A percentile compares a stretch with the other conserved stretches of the same genome.
Evolutionary conservation across 1,284 basidiomycete genomes (phyloP).

Genomic region (Vanrija pseudolonga): DNA sequence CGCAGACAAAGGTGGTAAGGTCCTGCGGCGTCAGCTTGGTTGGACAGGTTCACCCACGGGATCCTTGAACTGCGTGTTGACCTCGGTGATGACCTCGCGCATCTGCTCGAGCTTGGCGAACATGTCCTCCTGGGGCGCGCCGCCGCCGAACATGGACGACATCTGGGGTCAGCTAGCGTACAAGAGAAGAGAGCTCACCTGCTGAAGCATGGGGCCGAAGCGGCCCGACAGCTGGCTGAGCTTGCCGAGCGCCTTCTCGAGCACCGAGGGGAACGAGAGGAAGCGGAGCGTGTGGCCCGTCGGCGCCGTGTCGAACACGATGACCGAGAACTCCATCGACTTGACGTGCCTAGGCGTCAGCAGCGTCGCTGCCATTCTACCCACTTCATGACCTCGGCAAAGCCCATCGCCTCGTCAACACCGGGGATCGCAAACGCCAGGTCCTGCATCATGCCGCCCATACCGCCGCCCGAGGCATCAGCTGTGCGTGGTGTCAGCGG

Average conservation of each 20-base stretch:
- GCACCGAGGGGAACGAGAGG: slow-evolving; percentile 93
- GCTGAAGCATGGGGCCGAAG: slow-evolving; percentile 95
- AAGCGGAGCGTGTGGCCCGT: slow-evolving; percentile 98
- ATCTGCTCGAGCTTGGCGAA: slow-evolving; percentile 97
- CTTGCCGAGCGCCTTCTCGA: slow-evolving; percentile 96
- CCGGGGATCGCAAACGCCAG: slow-evolving; percentile 98
- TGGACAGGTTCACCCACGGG: slow-evolving; percentile 65
- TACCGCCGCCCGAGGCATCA: slow-evolving; percentile 81
- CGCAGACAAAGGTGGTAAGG: slow-evolving; percentile 97
- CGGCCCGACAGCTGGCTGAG: slow-evolving; percentile 83
- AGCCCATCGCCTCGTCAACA: slow-evolving; percentile 99
- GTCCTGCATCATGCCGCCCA: slow-evolving; percentile 99
- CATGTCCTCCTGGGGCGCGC: slow-evolving; percentile 88
- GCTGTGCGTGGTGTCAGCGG: slow-evolving; percentile 52
- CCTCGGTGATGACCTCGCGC: slow-evolving; percentile 95
- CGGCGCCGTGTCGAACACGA: slow-evolving; percentile 98
- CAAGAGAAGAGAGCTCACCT: slow-evolving; percentile 53
- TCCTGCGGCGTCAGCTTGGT: slow-evolving; percentile 56
- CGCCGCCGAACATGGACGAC: slow-evolving; percentile 86
- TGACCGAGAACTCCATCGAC: slow-evolving; percentile 99
- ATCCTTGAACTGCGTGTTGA: slow-evolving; percentile 99
- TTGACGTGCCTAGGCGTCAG: slow-evolving; percentile 77
- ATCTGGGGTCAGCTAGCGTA: slow-evolving; percentile 56
- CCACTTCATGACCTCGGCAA: slow-evolving; percentile 99
- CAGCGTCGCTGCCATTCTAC: slow-evolving; percentile 27